phyloP scores from a whole-genome alignment of 2,329 filamentous ascomycete genomes.

The Blastomyces emzantsi region DNA sequence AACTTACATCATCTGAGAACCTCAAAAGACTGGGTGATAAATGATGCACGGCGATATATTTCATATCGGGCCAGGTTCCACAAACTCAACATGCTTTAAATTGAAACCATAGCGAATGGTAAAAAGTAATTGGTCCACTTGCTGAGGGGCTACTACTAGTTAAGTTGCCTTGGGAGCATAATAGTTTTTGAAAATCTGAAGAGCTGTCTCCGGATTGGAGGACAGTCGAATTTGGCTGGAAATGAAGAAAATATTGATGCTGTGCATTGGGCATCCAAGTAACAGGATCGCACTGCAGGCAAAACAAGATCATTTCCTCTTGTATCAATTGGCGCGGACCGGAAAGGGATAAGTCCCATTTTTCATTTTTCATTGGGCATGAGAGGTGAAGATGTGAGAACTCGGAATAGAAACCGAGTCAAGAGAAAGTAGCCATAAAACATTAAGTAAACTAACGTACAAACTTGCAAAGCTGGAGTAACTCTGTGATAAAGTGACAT shows the following conservation, averaged over 20 bases:
- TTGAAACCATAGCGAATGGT: not conserved
- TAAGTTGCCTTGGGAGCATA: not conserved
- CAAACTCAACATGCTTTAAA: not conserved
- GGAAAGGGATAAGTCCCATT: not conserved
- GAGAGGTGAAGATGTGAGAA: not conserved
- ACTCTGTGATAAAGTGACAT: not conserved
- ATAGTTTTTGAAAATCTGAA: not conserved
- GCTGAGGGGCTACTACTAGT: not conserved
- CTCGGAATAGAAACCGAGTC: not conserved
- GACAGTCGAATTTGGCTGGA: not conserved
- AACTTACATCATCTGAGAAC: not conserved
- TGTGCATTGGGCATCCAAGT: not conserved
- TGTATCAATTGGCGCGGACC: not conserved
- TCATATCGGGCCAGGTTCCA: not conserved
- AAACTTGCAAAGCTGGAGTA: not conserved
- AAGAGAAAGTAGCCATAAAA: not conserved
- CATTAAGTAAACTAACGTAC: not conserved
- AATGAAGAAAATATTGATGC: not conserved
- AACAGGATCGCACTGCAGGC: not conserved
- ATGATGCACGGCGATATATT: not conserved
- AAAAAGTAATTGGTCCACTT: not conserved
- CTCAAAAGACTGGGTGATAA: not conserved
- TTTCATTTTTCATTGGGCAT: not conserved
- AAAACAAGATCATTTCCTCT: not conserved
- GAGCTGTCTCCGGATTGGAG: not conserved